A percentile compares a stretch with the other conserved stretches of the same genome.
These are phyloP conservation scores for Nakazawaea sp. DNA, from an alignment of 805 yeast species.

Conservation along the genomic window DNA sequence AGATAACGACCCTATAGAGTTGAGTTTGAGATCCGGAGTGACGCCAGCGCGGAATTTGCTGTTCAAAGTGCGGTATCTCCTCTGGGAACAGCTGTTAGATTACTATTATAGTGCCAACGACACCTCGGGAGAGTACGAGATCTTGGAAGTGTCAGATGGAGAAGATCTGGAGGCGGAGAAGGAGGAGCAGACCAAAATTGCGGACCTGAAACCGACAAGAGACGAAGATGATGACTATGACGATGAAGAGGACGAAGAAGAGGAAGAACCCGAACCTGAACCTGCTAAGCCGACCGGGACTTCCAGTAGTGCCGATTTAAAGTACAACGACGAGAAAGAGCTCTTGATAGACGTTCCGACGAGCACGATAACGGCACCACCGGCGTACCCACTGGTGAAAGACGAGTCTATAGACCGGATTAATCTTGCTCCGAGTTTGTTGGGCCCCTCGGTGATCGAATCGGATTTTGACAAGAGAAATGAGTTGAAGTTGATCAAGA, in stretches of 20 bases:
- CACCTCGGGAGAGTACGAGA: constrained; percentile 10
- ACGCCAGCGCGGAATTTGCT: constrained; percentile 50
- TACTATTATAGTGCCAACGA: constrained; percentile 16
- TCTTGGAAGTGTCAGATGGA: constrained; percentile 16
- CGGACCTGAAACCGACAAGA: constrained; percentile 13
- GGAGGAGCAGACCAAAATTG: constrained; percentile 20
- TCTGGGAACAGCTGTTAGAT: constrained; percentile 69
- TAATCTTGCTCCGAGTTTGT: constrained; percentile 13
- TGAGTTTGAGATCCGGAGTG: constrained; percentile 38
- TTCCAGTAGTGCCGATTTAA: not conserved
- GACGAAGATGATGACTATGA: constrained; percentile 25
- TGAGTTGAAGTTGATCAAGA: constrained; percentile 39
- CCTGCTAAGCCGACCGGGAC: constrained; percentile 12
- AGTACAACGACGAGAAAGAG: constrained; percentile 24
- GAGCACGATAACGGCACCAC: constrained; percentile 2
- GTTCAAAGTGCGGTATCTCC: constrained; percentile 55
- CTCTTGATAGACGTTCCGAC: constrained; percentile 28
- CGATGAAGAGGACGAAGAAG: constrained; percentile 24
- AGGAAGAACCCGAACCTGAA: constrained; percentile 10
- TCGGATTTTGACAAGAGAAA: constrained; percentile 35
- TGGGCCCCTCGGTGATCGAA: constrained; percentile 28
- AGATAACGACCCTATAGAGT: constrained; percentile 28
- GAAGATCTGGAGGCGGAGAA: constrained; percentile 17
- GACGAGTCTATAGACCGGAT: constrained; percentile 2
- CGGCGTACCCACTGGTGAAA: constrained; percentile 3